Percentiles rank a stretch among this genome's conserved stretches.
These are phyloP conservation scores for Rubia tinctorum DNA, from an alignment of 305 asterid genomes.

Conservation along the genomic window DNA sequence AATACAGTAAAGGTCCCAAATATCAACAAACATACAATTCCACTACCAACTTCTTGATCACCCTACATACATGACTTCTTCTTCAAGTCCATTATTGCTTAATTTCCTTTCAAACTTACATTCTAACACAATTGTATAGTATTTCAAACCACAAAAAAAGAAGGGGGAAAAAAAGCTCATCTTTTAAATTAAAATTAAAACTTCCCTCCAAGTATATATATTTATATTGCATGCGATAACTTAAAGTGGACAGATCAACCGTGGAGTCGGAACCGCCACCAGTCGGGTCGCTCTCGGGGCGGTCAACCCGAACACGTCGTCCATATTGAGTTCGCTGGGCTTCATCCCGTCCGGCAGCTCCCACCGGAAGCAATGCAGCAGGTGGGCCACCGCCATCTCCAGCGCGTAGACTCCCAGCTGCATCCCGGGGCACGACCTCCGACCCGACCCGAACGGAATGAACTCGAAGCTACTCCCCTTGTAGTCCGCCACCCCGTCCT, in stretches of 20 bases:
- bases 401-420: slow-evolving; percentile 67
- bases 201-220: background rate
- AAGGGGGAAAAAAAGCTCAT: too few relatives aligned
- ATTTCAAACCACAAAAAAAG: background rate
- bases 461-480: slow-evolving; percentile 74
- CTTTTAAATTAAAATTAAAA: too few relatives aligned
- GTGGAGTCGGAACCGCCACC: slow-evolving; percentile 58
- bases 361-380: slow-evolving; percentile 72
- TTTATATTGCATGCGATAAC: too few relatives aligned
- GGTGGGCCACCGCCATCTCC: slow-evolving; percentile 81
- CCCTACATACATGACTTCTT: background rate
- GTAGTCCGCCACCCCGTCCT: slow-evolving; percentile 54
- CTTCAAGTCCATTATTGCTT: slow-evolving; percentile 11
- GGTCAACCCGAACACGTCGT: slow-evolving; percentile 74
- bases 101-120: background rate
- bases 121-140: background rate
- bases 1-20: background rate
- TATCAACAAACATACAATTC: background rate
- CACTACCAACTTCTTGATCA: background rate
- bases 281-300: slow-evolving; percentile 66
- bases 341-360: slow-evolving; percentile 80
- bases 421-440: slow-evolving; percentile 96
- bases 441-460: slow-evolving; percentile 87
- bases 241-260: slow-evolving; percentile 53
- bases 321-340: slow-evolving; percentile 58